Percentiles rank a stretch among this genome's conserved stretches.
Evolutionary conservation across 148 eudicot species (phyloP).

Genomic region (Cornus kousa): DNA sequence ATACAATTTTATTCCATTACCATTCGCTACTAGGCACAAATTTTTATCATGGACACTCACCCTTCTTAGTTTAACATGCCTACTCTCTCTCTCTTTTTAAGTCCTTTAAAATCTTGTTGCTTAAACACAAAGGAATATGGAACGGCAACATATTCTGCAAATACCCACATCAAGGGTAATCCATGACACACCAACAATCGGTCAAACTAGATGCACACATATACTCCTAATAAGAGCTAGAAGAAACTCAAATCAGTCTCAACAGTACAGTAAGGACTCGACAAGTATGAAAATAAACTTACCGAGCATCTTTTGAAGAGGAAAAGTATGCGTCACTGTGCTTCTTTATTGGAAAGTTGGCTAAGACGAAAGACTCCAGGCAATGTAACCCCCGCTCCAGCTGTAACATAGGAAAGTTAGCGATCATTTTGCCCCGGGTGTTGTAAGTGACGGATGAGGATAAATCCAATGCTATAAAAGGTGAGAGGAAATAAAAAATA

Average conservation of each 20-base stretch:
- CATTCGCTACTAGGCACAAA: not conserved
- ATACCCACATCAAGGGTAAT: not conserved
- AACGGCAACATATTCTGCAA: not conserved
- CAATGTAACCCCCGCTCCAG: conserved; percentile 83
- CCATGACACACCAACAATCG: not conserved
- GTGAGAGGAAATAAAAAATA: not conserved
- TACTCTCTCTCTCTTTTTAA: not conserved
- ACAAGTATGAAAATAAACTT: conserved; percentile 29
- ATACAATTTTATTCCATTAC: not conserved
- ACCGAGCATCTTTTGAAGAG: conserved; percentile 68
- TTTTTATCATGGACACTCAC: not conserved
- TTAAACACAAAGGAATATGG: not conserved
- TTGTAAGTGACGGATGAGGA: not conserved
- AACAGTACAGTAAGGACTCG: not conserved
- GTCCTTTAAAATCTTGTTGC: not conserved
- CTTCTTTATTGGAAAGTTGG: conserved; percentile 77
- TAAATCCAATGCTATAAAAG: not conserved
- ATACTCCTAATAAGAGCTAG: no score
- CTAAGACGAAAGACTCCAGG: conserved; percentile 58
- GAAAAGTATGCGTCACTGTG: conserved; percentile 61
- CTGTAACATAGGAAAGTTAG: conserved; percentile 37
- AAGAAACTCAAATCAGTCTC: no score
- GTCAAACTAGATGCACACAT: no score
- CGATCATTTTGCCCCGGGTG: not conserved
- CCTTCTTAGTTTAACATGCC: not conserved